Conservation (phyloP, 1,284 basidiomycete genomes). For the Trichosporon inkin region DNA sequence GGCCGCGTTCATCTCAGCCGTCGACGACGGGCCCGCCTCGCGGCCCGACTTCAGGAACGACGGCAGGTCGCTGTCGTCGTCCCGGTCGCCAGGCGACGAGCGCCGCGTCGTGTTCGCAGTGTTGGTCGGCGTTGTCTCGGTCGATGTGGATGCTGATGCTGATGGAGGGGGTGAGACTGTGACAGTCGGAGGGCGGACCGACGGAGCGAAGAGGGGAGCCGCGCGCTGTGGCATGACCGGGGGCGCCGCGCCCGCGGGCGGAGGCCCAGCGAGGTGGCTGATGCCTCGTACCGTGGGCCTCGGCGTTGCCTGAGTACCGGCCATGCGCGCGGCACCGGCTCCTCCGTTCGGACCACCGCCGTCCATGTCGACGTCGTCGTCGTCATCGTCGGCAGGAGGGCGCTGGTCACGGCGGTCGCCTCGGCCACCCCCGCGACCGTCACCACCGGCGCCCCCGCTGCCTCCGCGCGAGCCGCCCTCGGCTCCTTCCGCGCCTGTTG, state of each 20-base stretch:
- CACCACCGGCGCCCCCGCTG: conserved; percentile 17
- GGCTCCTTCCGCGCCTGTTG: background rate
- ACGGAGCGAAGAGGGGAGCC: background rate
- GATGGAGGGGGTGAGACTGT: background rate
- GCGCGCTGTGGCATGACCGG: conserved; percentile 5
- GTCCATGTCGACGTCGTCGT: conserved; percentile 23
- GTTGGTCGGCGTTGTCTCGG: conserved; percentile 7
- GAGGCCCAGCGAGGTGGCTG: conserved; percentile 1
- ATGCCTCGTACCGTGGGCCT: background rate
- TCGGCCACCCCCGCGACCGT: conserved; percentile 21
- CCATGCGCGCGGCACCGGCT: conserved; percentile 8
- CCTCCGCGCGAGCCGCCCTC: conserved; percentile 13
- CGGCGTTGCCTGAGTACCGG: conserved; percentile 10
- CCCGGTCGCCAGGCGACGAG: background rate
- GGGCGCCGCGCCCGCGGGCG: background rate
- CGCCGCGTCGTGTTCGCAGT: background rate
- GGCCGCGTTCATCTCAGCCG: conserved; percentile 21
- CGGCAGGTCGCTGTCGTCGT: conserved; percentile 7
- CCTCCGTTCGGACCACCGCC: conserved; percentile 7
- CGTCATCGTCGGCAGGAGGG: conserved; percentile 14
- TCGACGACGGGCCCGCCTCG: conserved; percentile 12
- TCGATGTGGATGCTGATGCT: background rate
- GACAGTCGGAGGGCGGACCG: background rate
- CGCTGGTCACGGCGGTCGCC: conserved; percentile 10
- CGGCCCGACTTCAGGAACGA: conserved; percentile 20